These are phyloP conservation scores for Lasiodiplodia sp. DNA, from an alignment of 2,329 filamentous ascomycete genomes.

Conservation along the genomic window DNA sequence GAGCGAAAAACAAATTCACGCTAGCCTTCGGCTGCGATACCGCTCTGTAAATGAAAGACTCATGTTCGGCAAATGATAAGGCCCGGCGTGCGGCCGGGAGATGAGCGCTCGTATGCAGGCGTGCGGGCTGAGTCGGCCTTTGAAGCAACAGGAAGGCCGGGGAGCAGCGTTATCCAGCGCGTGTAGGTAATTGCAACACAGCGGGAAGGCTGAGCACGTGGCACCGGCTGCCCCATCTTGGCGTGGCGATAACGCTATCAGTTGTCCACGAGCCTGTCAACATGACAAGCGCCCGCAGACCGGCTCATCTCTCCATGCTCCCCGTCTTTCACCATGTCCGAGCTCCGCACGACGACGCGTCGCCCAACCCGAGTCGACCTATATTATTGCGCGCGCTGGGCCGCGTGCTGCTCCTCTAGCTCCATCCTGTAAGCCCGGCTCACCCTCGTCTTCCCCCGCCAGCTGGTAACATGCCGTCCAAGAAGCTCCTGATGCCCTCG, in stretches of 20 bases:
- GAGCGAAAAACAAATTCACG: no score
- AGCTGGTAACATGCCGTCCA: constrained; percentile 20
- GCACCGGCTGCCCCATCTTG: constrained; percentile 1
- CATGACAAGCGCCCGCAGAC: not conserved
- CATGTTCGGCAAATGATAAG: no score
- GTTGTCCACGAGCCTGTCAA: constrained; percentile 6
- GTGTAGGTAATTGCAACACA: constrained; percentile 4
- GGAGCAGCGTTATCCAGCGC: not conserved
- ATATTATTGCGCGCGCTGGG: constrained; percentile 3
- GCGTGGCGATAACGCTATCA: not conserved
- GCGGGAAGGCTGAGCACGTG: not conserved
- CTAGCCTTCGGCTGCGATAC: no score
- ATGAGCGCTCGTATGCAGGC: constrained; percentile 4
- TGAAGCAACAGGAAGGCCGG: constrained; percentile 1
- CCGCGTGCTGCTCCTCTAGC: not conserved
- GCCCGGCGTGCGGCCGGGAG: not conserved
- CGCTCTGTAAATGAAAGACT: not conserved
- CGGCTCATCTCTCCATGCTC: constrained; percentile 13
- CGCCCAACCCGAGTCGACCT: not conserved
- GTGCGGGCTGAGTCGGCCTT: not conserved
- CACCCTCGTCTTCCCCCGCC: not conserved
- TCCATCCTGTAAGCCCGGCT: constrained; percentile 1
- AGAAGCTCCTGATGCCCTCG: constrained; percentile 24
- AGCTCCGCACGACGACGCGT: constrained; percentile 17
- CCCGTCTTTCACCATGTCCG: constrained; percentile 10